phyloP scores from a whole-genome alignment of 176 grass and related monocot species.

The Stipa capillata region DNA sequence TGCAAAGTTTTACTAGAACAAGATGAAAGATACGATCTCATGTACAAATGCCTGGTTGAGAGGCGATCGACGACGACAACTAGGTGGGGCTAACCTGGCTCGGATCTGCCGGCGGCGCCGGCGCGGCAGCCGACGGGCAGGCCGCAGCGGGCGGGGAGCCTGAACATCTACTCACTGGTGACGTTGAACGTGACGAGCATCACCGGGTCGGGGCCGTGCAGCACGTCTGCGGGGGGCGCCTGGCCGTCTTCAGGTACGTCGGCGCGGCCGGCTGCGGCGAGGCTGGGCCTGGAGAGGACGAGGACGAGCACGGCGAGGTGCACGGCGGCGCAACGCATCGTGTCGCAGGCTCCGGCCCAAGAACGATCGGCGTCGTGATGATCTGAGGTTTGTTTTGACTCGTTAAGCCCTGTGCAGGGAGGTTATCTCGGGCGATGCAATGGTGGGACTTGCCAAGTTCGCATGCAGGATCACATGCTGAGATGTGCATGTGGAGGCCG shows the following conservation, averaged over 20 bases:
- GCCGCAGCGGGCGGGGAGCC: constrained; percentile 26
- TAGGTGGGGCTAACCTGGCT: constrained; percentile 33
- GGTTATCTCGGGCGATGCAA: no score
- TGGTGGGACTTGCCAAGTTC: neutral
- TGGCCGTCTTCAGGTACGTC: constrained; percentile 24
- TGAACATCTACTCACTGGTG: constrained; percentile 28
- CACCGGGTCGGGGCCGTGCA: constrained; percentile 38
- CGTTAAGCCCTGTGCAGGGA: neutral
- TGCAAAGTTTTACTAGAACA: no score
- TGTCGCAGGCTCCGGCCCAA: no score
- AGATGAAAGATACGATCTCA: no score
- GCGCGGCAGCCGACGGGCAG: constrained; percentile 17
- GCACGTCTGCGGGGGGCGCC: constrained; percentile 25
- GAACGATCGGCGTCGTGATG: neutral
- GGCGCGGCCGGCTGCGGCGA: neutral
- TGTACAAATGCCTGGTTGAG: no score
- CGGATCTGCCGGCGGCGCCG: neutral
- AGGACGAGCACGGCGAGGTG: neutral
- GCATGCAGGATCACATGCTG: neutral
- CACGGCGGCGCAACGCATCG: neutral
- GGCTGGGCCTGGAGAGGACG: neutral
- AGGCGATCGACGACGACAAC: no score
- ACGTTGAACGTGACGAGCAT: constrained; percentile 45
- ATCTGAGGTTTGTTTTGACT: constrained; percentile 20
- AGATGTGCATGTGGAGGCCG: neutral